These are phyloP conservation scores for Chiua virens DNA, from an alignment of 768 basidiomycete species.

Conservation along the genomic window DNA sequence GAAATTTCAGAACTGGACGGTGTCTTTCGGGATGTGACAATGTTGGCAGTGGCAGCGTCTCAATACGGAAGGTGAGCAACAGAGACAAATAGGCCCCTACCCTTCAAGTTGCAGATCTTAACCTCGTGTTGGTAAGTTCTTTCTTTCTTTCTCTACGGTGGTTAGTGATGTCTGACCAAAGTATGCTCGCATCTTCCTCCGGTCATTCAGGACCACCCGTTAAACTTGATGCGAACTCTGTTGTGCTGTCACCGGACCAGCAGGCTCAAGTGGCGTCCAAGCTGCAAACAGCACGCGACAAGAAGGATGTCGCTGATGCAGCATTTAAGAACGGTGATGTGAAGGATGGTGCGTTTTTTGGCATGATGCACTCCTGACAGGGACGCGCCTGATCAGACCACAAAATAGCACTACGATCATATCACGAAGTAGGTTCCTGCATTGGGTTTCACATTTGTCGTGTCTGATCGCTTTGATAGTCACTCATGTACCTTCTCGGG, in stretches of 20 bases:
- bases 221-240: conserved; percentile 22
- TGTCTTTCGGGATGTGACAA: conserved; percentile 6
- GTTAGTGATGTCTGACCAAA: conserved; percentile 17
- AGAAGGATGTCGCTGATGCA: conserved; percentile 65
- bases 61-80: conserved; percentile 19
- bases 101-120: background rate
- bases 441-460: background rate
- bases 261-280: conserved; percentile 44
- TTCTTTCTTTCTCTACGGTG: background rate
- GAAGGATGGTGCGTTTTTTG: conserved; percentile 50
- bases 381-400: conserved; percentile 1
- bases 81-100: conserved; percentile 26
- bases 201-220: background rate
- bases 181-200: conserved; percentile 5
- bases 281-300: conserved; percentile 58
- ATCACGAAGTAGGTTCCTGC: conserved; percentile 61
- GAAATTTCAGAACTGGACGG: conserved; percentile 4
- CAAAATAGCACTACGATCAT: conserved; percentile 59
- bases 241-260: conserved; percentile 16
- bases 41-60: background rate
- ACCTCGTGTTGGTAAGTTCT: background rate
- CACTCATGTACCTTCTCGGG: conserved; percentile 71
- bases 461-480: conserved; percentile 36
- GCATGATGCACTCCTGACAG: background rate
- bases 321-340: conserved; percentile 68